Evolutionary conservation across 2,329 filamentous ascomycete species (phyloP), one percentile per base, ranked within the genome.

Genomic region (Monilinia aucupariae): DNA sequence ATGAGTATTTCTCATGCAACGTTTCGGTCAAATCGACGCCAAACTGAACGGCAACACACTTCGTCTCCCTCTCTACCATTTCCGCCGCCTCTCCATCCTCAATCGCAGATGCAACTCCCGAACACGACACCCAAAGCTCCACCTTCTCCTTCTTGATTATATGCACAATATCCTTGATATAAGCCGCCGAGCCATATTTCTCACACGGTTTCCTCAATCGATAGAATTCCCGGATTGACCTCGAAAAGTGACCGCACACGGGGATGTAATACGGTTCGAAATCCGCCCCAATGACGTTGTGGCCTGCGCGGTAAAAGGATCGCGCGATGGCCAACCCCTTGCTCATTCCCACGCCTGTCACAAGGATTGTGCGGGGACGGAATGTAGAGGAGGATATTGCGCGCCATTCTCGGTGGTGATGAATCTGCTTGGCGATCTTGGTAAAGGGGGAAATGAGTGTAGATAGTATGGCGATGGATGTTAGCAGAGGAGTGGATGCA

Each of bases 271-370:
- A 63, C 1, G 78, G 74, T 54, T 83, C 79, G 59, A 86, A 83
- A 70, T 91, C 88, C 13, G 87, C 88, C 5, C 87, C 89, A 48
- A 92, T 81, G 47, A 92, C 87, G n/a, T 80, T 79, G 72, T 91
- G 86, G 2, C 87, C 86, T 1, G 81, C 79, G 30, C 81, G 74
- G 68, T 87, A 79, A 73, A 91, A 88, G 4, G 82, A 74, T 41
- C 89, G 82, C 5, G 88, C 86, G 10, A 92, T 76, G 0, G 79
- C 76, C 3, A 92, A 78, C 4, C 88, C 89, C 72, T 91, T 89
- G 50, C 83, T 80, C 82, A 90, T 92, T 52, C 85, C 84, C 3
- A 91, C 80, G 2, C 89, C 89, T 0, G 89, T 91, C 49, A 92
- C 81, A 17, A 92, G 80, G 43, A 92, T 77, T 0, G 82, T 88